phyloP scores from a whole-genome alignment of 176 grass and related monocot species.

The sorghum (Sorghum bicolor) region DNA sequence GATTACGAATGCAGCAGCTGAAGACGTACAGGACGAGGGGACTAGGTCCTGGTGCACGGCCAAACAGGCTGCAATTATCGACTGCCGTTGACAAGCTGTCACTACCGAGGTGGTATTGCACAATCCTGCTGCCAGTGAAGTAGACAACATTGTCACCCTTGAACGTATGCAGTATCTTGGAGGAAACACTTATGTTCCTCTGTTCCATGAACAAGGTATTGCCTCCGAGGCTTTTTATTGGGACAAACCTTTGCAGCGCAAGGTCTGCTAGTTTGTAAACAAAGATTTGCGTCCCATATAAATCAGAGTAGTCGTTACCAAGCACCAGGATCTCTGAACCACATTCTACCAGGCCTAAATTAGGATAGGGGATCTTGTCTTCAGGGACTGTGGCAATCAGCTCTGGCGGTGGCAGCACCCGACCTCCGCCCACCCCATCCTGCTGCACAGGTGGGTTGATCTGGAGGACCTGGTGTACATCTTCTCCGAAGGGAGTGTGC shows the following conservation, averaged over 20 bases:
- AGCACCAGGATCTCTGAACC: neutral
- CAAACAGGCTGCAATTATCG: too few species aligned
- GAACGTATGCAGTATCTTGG: too few species aligned
- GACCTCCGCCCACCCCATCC: neutral
- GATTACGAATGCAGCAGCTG: too few species aligned
- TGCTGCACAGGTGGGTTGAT: neutral
- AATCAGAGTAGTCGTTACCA: too few species aligned
- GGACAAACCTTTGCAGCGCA: neutral
- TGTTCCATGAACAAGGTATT: neutral
- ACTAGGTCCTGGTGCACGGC: too few species aligned
- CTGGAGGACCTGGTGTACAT: neutral
- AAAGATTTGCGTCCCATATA: neutral
- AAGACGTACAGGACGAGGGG: too few species aligned
- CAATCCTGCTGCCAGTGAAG: too few species aligned
- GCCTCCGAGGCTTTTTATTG: neutral
- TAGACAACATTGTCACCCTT: too few species aligned
- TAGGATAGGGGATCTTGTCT: neutral
- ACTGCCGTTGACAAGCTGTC: too few species aligned
- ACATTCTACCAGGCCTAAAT: neutral
- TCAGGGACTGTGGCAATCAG: neutral
- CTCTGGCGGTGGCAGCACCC: neutral
- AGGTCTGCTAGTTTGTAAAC: constrained; percentile 12
- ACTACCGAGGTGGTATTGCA: too few species aligned
- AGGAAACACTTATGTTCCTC: too few species aligned
- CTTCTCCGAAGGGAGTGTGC: neutral